Percentiles rank a stretch among this genome's conserved stretches.
Conservation (phyloP, 2,329 filamentous ascomycete genomes). For the Mariannaea sp. region DNA sequence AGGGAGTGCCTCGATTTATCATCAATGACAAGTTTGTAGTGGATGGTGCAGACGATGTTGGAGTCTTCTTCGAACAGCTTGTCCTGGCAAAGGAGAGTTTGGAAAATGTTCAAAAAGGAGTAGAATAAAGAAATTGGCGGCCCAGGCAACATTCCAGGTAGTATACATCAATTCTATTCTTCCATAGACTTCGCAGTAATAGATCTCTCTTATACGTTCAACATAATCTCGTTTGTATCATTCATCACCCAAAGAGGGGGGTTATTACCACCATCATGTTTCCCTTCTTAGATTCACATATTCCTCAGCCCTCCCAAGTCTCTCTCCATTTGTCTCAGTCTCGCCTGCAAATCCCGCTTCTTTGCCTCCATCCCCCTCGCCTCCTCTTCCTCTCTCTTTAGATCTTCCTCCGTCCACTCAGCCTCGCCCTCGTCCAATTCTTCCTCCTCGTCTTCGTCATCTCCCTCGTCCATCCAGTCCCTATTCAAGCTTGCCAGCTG, state of each 20-base stretch:
- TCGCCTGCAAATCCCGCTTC: slow-evolving; percentile 60
- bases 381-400: slow-evolving; percentile 71
- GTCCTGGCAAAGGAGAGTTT: slow-evolving; percentile 51
- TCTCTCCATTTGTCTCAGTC: slow-evolving; percentile 59
- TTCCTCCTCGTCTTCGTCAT: slow-evolving; percentile 58
- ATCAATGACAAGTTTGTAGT: slow-evolving; percentile 71
- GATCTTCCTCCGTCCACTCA: slow-evolving; percentile 69
- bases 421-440: slow-evolving; percentile 53
- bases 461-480: slow-evolving; percentile 60
- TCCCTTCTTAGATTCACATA: slow-evolving; percentile 47
- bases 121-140: background rate
- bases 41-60: slow-evolving; percentile 72
- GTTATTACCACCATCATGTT: slow-evolving; percentile 28
- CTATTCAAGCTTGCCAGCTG: slow-evolving; percentile 76
- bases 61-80: slow-evolving; percentile 69
- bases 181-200: background rate
- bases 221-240: too few species aligned
- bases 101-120: background rate
- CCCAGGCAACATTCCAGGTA: background rate
- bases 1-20: slow-evolving; percentile 76
- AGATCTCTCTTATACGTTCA: background rate
- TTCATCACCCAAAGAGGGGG: slow-evolving; percentile 22
- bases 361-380: slow-evolving; percentile 59
- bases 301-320: slow-evolving; percentile 59
- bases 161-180: background rate